A percentile compares a stretch with the other conserved stretches of the same genome.
These are phyloP conservation scores for Pichia sp. DNA, from an alignment of 1,139 yeast genomes.

Conservation along the genomic window DNA sequence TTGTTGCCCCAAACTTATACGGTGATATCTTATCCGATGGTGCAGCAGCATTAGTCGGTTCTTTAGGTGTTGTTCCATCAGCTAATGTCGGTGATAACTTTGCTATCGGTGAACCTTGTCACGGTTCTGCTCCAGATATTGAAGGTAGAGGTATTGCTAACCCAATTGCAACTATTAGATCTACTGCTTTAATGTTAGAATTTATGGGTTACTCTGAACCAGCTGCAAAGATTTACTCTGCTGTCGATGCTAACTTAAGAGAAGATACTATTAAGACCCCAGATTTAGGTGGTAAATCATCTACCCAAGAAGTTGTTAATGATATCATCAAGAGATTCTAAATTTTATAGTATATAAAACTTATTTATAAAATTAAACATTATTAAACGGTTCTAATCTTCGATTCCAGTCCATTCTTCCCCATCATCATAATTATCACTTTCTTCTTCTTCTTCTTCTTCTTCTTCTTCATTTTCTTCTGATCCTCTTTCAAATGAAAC, in stretches of 20 bases:
- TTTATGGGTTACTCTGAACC: slow-evolving; percentile 88
- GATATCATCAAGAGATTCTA: slow-evolving; percentile 63
- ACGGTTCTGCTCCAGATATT: slow-evolving; percentile 98
- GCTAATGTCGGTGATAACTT: slow-evolving; percentile 95
- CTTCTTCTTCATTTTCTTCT: background rate
- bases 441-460: slow-evolving; percentile 3
- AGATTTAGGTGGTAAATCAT: slow-evolving; percentile 84
- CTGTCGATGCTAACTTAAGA: slow-evolving; percentile 87
- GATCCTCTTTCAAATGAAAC: slow-evolving; percentile 56
- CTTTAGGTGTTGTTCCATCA: slow-evolving; percentile 95
- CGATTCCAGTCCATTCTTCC: slow-evolving; percentile 8
- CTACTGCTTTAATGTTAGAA: slow-evolving; percentile 95
- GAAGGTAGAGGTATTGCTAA: slow-evolving; percentile 93
- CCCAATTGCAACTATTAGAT: slow-evolving; percentile 96
- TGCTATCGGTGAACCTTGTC: slow-evolving; percentile 98
- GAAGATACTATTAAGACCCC: slow-evolving; percentile 85
- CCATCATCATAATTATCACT: slow-evolving; percentile 6
- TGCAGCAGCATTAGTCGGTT: slow-evolving; percentile 98
- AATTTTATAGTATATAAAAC: slow-evolving; percentile 6
- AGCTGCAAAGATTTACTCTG: slow-evolving; percentile 87
- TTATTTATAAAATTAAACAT: slow-evolving; percentile 2
- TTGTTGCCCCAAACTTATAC: slow-evolving; percentile 96
- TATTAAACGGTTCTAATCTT: slow-evolving; percentile 3
- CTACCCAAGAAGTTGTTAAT: slow-evolving; percentile 80
- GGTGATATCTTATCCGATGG: slow-evolving; percentile 98